A percentile compares a stretch with the other conserved stretches of the same genome.
phyloP scores from a whole-genome alignment of 2,329 filamentous ascomycete genomes.

The Leptographium procerum region DNA sequence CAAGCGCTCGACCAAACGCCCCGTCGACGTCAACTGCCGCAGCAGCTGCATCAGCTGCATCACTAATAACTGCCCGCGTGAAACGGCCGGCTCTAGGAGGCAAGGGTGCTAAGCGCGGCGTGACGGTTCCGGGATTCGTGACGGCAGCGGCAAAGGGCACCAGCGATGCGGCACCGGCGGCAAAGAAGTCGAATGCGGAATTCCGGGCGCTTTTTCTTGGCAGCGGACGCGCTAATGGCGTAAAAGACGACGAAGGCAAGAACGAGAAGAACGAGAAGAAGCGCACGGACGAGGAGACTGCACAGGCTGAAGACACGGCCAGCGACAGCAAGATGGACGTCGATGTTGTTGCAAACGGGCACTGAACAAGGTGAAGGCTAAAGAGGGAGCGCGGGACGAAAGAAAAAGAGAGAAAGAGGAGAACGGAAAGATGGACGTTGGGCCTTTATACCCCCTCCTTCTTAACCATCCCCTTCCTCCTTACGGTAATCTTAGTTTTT shows the following conservation, averaged over 20 bases:
- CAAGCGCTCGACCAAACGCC: slow-evolving; percentile 10
- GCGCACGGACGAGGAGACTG: neutral
- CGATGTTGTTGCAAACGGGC: neutral
- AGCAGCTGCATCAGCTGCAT: slow-evolving; percentile 11
- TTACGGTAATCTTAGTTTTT: neutral
- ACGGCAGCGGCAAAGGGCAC: slow-evolving; percentile 9
- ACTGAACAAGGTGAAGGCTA: neutral
- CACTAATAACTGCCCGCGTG: slow-evolving; percentile 32
- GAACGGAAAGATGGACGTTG: neutral
- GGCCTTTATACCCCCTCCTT: neutral
- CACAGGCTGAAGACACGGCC: neutral
- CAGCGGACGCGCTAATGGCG: neutral
- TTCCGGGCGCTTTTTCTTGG: slow-evolving; percentile 20
- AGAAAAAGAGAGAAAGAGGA: no score
- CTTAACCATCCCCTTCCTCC: no score
- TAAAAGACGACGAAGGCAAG: neutral
- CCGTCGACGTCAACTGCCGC: neutral
- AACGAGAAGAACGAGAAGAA: neutral
- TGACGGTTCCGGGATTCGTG: slow-evolving; percentile 27
- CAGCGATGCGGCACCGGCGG: slow-evolving; percentile 14
- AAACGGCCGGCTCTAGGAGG: slow-evolving; percentile 31
- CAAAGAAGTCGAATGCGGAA: slow-evolving; percentile 20
- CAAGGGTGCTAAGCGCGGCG: slow-evolving; percentile 27
- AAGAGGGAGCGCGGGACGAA: no score
- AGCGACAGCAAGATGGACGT: neutral